Percentiles rank a stretch among this genome's conserved stretches.
phyloP scores from a whole-genome alignment of 352 stramenopile genomes.

The Albugo laibachii region DNA sequence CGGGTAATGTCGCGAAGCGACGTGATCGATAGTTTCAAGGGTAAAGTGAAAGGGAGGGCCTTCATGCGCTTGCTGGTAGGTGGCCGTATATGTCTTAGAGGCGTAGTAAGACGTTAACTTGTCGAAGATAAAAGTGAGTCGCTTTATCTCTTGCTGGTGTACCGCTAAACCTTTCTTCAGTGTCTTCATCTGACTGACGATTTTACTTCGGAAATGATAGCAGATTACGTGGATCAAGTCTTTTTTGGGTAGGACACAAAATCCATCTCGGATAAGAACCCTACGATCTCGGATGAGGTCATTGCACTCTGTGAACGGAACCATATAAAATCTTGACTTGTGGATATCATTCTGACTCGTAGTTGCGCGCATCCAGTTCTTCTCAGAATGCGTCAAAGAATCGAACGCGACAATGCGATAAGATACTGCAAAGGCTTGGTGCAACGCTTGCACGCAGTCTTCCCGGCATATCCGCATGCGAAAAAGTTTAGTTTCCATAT shows the following conservation, averaged over 20 bases:
- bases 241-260: slow-evolving; percentile 19
- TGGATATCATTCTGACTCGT: slow-evolving; percentile 3
- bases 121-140: slow-evolving; percentile 14
- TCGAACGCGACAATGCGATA: slow-evolving; percentile 10
- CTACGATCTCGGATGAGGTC: slow-evolving; percentile 19
- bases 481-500: slow-evolving; percentile 26
- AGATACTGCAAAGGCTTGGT: not conserved
- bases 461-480: slow-evolving; percentile 13
- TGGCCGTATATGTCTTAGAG: not conserved
- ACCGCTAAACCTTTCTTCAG: slow-evolving; percentile 21
- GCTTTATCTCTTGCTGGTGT: slow-evolving; percentile 16
- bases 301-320: slow-evolving; percentile 25
- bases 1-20: slow-evolving; percentile 37
- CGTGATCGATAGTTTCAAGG: slow-evolving; percentile 46
- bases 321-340: slow-evolving; percentile 12
- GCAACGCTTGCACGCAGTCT: not conserved
- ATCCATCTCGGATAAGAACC: slow-evolving; percentile 21
- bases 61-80: not conserved
- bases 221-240: slow-evolving; percentile 18
- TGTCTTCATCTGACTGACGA: slow-evolving; percentile 17
- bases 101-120: slow-evolving; percentile 1
- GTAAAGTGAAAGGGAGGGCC: slow-evolving; percentile 15
- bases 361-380: slow-evolving; percentile 1
- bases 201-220: slow-evolving; percentile 17
- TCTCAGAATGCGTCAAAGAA: slow-evolving; percentile 4